Percentiles rank a stretch among this genome's conserved stretches.
Evolutionary conservation across 2,329 filamentous ascomycete genomes (phyloP).

Genomic region (Huntiella abstrusa): DNA sequence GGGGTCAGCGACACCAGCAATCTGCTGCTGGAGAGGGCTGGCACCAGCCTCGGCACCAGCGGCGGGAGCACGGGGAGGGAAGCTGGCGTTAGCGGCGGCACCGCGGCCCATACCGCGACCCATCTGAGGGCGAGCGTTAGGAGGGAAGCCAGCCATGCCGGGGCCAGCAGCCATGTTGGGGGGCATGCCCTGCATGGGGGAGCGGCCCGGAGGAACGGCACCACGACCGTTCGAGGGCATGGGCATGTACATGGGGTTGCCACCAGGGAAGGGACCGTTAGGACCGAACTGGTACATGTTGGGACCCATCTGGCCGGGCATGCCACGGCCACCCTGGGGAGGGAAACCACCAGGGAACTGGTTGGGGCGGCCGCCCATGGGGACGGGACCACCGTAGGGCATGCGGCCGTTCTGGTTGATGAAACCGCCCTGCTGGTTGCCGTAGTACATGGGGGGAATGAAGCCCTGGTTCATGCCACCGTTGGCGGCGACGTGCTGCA

Average conservation of each 20-base stretch:
- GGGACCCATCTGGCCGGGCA: conserved; percentile 72
- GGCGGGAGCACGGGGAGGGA: conserved; percentile 25
- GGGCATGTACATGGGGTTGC: conserved; percentile 66
- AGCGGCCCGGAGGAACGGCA: conserved; percentile 46
- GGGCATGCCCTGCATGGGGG: conserved; percentile 57
- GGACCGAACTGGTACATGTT: conserved; percentile 80
- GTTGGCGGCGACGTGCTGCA: conserved; percentile 89
- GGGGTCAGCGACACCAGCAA: conserved; percentile 35
- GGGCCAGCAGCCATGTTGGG: conserved; percentile 37
- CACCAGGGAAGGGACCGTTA: conserved; percentile 56
- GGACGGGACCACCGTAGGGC: conserved; percentile 50
- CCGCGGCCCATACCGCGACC: conserved; percentile 28
- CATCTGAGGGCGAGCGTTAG: conserved; percentile 33
- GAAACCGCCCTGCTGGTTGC: conserved; percentile 47
- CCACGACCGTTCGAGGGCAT: conserved; percentile 46
- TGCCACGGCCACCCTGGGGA: conserved; percentile 73
- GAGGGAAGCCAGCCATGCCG: conserved; percentile 37
- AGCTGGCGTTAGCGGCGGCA: conserved; percentile 24
- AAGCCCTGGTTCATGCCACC: conserved; percentile 74
- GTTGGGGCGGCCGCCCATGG: conserved; percentile 64
- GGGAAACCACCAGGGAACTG: conserved; percentile 70
- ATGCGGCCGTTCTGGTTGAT: conserved; percentile 46
- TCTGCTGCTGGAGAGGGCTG: conserved; percentile 34
- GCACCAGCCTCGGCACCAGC: conserved; percentile 4
- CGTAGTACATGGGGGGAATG: conserved; percentile 83